These are phyloP conservation scores for Penicillium argentinense DNA, from an alignment of 495 filamentous ascomycete genomes.

Conservation along the genomic window DNA sequence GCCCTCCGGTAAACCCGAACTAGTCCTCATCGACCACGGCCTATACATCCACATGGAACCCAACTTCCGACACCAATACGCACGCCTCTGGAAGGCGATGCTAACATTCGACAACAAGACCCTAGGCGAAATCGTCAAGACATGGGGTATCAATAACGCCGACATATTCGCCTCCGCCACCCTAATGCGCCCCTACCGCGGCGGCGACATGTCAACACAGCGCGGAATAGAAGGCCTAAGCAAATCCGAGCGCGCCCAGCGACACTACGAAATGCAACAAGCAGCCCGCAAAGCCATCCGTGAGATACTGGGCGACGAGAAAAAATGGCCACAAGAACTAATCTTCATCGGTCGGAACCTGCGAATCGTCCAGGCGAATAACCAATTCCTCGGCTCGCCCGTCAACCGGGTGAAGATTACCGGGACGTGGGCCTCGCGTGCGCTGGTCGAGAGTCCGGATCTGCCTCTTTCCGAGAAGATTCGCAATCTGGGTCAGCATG, in stretches of 20 bases:
- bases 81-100: constrained; percentile 88
- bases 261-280: constrained; percentile 82
- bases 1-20: constrained; percentile 76
- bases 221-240: constrained; percentile 60
- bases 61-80: constrained; percentile 84
- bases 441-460: constrained; percentile 67
- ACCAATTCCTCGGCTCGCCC: constrained; percentile 83
- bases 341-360: constrained; percentile 95
- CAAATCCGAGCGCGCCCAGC: constrained; percentile 50
- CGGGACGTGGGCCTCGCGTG: constrained; percentile 81
- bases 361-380: constrained; percentile 84
- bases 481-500: constrained; percentile 62
- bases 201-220: constrained; percentile 68
- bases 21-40: constrained; percentile 95
- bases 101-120: constrained; percentile 90
- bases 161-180: constrained; percentile 92
- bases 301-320: constrained; percentile 83
- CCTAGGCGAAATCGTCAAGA: constrained; percentile 63
- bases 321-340: constrained; percentile 88
- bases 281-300: constrained; percentile 80
- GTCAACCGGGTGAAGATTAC: constrained; percentile 96
- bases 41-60: constrained; percentile 90
- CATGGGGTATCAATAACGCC: constrained; percentile 84
- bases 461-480: constrained; percentile 56
- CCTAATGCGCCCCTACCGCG: constrained; percentile 84